Evolutionary conservation across 164 flowering plant genomes (phyloP).

Genomic region (Magnolia kwangsiensis): DNA sequence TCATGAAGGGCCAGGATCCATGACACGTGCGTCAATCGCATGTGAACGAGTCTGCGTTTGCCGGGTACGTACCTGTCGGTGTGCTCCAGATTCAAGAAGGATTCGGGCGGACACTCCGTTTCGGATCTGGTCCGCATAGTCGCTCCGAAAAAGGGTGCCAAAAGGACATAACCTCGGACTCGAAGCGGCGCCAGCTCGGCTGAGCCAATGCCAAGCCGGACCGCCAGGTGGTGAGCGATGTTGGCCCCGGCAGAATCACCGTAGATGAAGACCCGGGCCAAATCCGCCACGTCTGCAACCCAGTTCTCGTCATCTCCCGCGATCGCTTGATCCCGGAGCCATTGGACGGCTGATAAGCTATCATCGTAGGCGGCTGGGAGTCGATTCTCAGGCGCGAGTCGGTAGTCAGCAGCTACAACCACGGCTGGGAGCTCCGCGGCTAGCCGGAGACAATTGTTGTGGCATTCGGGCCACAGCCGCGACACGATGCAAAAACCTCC

Average conservation of each 20-base stretch:
- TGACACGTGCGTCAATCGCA: too few relatives aligned
- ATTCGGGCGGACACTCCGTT: slow-evolving; percentile 61
- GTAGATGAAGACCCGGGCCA: slow-evolving; percentile 43
- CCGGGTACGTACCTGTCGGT: slow-evolving; percentile 46
- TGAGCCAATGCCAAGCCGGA: slow-evolving; percentile 40
- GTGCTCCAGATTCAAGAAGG: slow-evolving; percentile 55
- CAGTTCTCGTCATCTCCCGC: slow-evolving; percentile 35
- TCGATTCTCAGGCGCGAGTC: slow-evolving; percentile 71
- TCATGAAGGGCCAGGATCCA: too few relatives aligned
- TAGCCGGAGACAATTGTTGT: slow-evolving; percentile 58
- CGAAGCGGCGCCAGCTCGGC: slow-evolving; percentile 46
- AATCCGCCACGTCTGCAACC: slow-evolving; percentile 54
- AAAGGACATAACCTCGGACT: slow-evolving; percentile 53
- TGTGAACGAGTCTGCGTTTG: neutral
- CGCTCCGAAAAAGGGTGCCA: slow-evolving; percentile 79
- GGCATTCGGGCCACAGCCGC: slow-evolving; percentile 65
- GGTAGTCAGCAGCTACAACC: slow-evolving; percentile 61
- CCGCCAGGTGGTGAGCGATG: slow-evolving; percentile 61
- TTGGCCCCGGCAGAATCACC: slow-evolving; percentile 90
- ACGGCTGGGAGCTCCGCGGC: slow-evolving; percentile 49
- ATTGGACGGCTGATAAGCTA: slow-evolving; percentile 44
- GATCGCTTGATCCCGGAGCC: slow-evolving; percentile 60
- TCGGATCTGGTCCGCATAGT: slow-evolving; percentile 41
- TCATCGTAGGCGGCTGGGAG: slow-evolving; percentile 77
- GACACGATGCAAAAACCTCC: slow-evolving; percentile 81